These are phyloP conservation scores for Diatrype stigma DNA, from an alignment of 2,329 filamentous ascomycete genomes.

Conservation along the genomic window DNA sequence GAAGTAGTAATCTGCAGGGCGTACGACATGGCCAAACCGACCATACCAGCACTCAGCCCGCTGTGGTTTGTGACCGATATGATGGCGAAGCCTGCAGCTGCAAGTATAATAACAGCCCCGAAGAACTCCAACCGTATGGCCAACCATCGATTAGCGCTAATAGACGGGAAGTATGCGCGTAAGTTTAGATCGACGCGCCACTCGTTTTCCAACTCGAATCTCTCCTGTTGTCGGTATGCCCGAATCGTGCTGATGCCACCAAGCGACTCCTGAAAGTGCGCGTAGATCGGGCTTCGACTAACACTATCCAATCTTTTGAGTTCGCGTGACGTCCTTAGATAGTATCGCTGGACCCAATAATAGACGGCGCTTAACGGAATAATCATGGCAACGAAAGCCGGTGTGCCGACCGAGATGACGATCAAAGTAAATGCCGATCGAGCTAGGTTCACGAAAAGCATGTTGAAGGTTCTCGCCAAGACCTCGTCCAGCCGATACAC, in stretches of 20 bases:
- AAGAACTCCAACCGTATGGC: conserved; percentile 94
- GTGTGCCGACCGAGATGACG: conserved; percentile 78
- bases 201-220: conserved; percentile 92
- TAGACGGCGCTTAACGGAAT: conserved; percentile 78
- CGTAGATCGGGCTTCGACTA: conserved; percentile 92
- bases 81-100: conserved; percentile 77
- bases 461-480: conserved; percentile 94
- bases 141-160: conserved; percentile 91
- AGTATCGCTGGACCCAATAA: conserved; percentile 93
- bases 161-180: conserved; percentile 90
- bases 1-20: conserved; percentile 95
- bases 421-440: conserved; percentile 78
- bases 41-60: conserved; percentile 64
- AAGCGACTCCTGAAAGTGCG: conserved; percentile 96
- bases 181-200: conserved; percentile 96
- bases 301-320: conserved; percentile 94
- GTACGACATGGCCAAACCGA: conserved; percentile 95
- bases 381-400: conserved; percentile 75
- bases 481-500: conserved; percentile 87
- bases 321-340: conserved; percentile 91
- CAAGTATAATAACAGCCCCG: conserved; percentile 87
- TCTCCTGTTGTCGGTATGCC: conserved; percentile 82
- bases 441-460: conserved; percentile 77
- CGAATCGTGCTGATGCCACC: conserved; percentile 93
- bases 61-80: conserved; percentile 69